Conservation (phyloP, 163 green algal species). For the Prototheca stagnorum region DNA sequence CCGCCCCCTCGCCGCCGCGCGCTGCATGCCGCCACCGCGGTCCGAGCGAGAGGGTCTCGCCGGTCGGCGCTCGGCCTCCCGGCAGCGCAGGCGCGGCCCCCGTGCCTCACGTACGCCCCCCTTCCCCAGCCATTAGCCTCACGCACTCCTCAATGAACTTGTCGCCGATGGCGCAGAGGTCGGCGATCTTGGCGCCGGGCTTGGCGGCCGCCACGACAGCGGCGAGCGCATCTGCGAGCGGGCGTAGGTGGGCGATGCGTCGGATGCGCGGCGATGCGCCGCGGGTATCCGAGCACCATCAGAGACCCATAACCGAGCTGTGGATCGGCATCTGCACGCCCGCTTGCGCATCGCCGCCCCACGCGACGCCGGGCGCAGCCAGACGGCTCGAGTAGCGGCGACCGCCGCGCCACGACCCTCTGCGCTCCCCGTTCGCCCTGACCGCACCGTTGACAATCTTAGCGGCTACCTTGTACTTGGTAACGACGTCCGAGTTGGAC, state of each 20-base stretch:
- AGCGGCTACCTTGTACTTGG: slow-evolving; percentile 96
- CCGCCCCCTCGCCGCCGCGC: too few relatives aligned
- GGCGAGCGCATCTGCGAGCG: slow-evolving; percentile 62
- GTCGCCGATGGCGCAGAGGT: slow-evolving; percentile 75
- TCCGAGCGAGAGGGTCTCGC: too few relatives aligned
- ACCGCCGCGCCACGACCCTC: not conserved
- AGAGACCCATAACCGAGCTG: not conserved
- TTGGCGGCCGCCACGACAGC: slow-evolving; percentile 53
- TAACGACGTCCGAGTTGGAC: slow-evolving; percentile 75
- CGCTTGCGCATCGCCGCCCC: too few relatives aligned
- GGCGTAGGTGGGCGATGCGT: not conserved
- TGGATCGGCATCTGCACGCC: too few relatives aligned
- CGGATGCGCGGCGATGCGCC: not conserved
- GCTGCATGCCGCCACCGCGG: too few relatives aligned
- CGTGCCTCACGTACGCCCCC: too few relatives aligned
- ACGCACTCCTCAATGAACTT: slow-evolving; percentile 55
- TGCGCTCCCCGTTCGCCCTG: not conserved
- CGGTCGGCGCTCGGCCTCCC: too few relatives aligned
- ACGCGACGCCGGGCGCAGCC: not conserved
- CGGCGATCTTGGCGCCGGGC: slow-evolving; percentile 76
- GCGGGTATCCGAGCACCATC: not conserved
- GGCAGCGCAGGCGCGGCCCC: too few relatives aligned
- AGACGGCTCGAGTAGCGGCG: not conserved
- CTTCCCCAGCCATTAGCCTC: too few relatives aligned
- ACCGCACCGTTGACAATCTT: slow-evolving; percentile 87